Percentiles rank a stretch among this genome's conserved stretches.
Conservation (phyloP, 768 basidiomycete genomes). For the Trichaptum fuscoviolaceum region DNA sequence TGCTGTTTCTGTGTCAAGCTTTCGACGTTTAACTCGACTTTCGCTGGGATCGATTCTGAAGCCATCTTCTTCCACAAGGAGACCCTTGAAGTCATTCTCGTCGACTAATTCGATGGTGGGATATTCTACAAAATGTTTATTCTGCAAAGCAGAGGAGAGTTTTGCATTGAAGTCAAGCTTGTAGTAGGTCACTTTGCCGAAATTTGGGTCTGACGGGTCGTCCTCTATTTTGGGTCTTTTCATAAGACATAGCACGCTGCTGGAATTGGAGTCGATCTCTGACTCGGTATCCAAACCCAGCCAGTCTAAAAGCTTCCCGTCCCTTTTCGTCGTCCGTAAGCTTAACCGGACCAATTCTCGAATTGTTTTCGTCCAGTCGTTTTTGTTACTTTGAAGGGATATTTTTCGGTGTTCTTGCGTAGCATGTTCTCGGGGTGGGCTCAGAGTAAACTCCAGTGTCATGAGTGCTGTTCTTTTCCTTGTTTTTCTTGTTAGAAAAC, state of each 20-base stretch:
- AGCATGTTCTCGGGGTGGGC: slow-evolving; percentile 45
- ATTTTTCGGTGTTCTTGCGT: slow-evolving; percentile 14
- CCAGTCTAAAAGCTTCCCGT: slow-evolving; percentile 48
- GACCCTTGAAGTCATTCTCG: slow-evolving; percentile 51
- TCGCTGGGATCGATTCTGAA: slow-evolving; percentile 30
- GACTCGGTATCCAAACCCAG: slow-evolving; percentile 37
- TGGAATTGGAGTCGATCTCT: slow-evolving; percentile 48
- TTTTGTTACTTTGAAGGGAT: slow-evolving; percentile 58
- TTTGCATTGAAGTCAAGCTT: slow-evolving; percentile 47
- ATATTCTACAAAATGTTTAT: slow-evolving; percentile 75
- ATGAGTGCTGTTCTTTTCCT: slow-evolving; percentile 47
- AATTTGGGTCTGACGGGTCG: neutral
- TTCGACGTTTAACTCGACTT: slow-evolving; percentile 48
- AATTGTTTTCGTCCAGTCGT: slow-evolving; percentile 45
- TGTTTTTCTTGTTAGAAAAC: slow-evolving; percentile 3
- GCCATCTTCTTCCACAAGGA: slow-evolving; percentile 53
- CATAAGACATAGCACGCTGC: slow-evolving; percentile 58
- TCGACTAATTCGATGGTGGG: slow-evolving; percentile 79
- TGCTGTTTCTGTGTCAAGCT: slow-evolving; percentile 45
- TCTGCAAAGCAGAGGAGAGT: slow-evolving; percentile 44
- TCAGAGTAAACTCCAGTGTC: slow-evolving; percentile 69
- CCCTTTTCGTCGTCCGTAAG: slow-evolving; percentile 45
- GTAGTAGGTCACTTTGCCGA: slow-evolving; percentile 38
- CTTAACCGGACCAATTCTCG: slow-evolving; percentile 42
- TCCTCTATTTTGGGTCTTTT: slow-evolving; percentile 5